Evolutionary conservation across 441 rosid genomes (phyloP).

Genomic region (Omphalea diandra): DNA sequence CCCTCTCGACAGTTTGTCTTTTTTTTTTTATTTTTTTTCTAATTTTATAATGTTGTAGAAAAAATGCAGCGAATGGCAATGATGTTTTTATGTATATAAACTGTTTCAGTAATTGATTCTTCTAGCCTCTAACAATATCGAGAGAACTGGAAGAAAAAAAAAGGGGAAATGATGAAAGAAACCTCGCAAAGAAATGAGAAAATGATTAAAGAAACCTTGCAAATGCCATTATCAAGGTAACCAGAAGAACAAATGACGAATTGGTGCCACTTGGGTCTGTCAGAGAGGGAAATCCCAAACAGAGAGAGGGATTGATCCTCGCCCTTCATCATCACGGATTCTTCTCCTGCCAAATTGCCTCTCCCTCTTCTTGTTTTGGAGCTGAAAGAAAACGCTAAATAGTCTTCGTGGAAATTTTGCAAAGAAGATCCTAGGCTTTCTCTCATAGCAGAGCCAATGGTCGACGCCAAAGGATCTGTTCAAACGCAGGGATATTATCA

Average conservation of each 20-base stretch:
- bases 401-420: slow-evolving; percentile 75
- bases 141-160: slow-evolving; percentile 40
- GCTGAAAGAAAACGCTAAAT: slow-evolving; percentile 48
- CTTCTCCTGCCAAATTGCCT: slow-evolving; percentile 37
- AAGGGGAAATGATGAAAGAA: no score
- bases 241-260: no score
- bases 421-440: slow-evolving; percentile 93
- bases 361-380: slow-evolving; percentile 55
- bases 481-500: slow-evolving; percentile 37
- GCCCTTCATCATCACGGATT: slow-evolving; percentile 34
- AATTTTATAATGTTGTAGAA: not conserved
- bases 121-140: slow-evolving; percentile 33
- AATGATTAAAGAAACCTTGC: no score
- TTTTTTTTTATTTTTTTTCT: not conserved
- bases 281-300: no score
- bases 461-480: slow-evolving; percentile 80
- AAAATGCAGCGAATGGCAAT: not conserved
- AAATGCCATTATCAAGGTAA: no score
- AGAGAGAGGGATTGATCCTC: no score
- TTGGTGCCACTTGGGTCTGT: no score
- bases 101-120: slow-evolving; percentile 37
- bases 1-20: slow-evolving; percentile 40
- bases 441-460: slow-evolving; percentile 79
- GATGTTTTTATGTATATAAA: not conserved
- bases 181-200: no score